Conservation (phyloP, 2,329 filamentous ascomycete genomes). For the Fusarium mexicanum region DNA sequence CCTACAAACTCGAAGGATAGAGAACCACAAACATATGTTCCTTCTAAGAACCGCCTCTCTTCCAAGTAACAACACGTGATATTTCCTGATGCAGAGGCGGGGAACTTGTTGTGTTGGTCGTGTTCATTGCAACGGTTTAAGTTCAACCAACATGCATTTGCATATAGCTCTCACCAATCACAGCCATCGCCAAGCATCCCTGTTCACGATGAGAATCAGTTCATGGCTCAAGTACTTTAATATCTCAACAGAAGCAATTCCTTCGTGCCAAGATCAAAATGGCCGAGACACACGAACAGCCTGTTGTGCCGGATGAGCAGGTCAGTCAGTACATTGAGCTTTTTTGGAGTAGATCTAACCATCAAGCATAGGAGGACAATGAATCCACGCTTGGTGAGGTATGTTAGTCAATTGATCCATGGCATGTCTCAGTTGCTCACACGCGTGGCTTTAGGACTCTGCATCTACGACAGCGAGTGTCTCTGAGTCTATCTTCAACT, state of each 20-base stretch:
- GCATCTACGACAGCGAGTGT: neutral
- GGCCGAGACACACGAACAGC: neutral
- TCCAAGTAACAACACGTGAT: neutral
- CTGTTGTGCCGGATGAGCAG: neutral
- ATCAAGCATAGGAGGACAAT: neutral
- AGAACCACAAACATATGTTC: fast-evolving
- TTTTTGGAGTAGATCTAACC: neutral
- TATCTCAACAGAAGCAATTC: neutral
- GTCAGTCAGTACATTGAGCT: neutral
- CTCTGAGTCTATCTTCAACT: neutral
- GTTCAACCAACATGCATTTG: neutral
- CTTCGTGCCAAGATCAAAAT: neutral
- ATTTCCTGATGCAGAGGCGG: neutral
- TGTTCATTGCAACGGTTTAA: neutral
- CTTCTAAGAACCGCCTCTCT: fast-evolving
- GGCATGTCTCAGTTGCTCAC: neutral
- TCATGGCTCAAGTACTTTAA: neutral
- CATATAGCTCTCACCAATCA: neutral
- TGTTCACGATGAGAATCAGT: neutral
- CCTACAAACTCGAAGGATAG: fast-evolving
- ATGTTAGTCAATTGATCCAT: fast-evolving
- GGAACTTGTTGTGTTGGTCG: neutral
- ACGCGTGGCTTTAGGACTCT: neutral
- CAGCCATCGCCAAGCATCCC: fast-evolving
- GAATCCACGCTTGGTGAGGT: neutral